These are phyloP conservation scores for Tetraselmis striata DNA, from an alignment of 139 green algal genomes.

Conservation along the genomic window DNA sequence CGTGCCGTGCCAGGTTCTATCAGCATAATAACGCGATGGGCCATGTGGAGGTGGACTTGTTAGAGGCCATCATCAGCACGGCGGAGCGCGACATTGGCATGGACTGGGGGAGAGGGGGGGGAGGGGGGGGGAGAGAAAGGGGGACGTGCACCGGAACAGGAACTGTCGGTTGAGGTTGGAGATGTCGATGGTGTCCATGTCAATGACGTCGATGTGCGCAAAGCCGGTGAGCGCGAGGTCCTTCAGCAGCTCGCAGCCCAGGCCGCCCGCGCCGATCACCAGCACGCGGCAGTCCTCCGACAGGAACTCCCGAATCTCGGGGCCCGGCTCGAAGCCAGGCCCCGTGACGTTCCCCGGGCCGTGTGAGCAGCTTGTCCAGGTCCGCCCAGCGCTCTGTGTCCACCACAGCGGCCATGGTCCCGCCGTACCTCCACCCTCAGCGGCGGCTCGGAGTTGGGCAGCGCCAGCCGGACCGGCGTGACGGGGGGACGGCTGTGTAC, in stretches of 20 bases:
- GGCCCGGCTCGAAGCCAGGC: constrained; percentile 75
- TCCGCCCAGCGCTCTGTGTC: constrained; percentile 52
- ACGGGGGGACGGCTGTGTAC: too few species aligned
- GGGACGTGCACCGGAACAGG: constrained; percentile 89
- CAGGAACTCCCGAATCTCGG: constrained; percentile 64
- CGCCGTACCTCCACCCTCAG: too few species aligned
- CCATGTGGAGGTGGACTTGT: too few species aligned
- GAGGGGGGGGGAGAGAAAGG: too few species aligned
- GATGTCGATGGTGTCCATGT: constrained; percentile 99
- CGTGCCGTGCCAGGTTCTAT: too few species aligned
- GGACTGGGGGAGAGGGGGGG: too few species aligned
- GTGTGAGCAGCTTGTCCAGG: constrained; percentile 67
- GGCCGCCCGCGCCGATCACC: constrained; percentile 88
- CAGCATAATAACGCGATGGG: too few species aligned
- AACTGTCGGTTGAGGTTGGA: constrained; percentile 99
- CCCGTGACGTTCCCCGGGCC: constrained; percentile 69
- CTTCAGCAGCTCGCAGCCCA: constrained; percentile 99
- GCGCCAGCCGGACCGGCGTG: too few species aligned
- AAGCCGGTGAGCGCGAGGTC: constrained; percentile 93
- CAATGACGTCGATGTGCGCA: constrained; percentile 96
- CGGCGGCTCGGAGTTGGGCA: not conserved
- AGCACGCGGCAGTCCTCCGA: constrained; percentile 63
- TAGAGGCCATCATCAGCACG: too few species aligned
- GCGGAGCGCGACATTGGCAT: too few species aligned
- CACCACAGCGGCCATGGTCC: not conserved